Evolutionary conservation across 495 filamentous ascomycete species (phyloP), one percentile per base, ranked within the genome.

Genomic region (Chaetomium fimeti): DNA sequence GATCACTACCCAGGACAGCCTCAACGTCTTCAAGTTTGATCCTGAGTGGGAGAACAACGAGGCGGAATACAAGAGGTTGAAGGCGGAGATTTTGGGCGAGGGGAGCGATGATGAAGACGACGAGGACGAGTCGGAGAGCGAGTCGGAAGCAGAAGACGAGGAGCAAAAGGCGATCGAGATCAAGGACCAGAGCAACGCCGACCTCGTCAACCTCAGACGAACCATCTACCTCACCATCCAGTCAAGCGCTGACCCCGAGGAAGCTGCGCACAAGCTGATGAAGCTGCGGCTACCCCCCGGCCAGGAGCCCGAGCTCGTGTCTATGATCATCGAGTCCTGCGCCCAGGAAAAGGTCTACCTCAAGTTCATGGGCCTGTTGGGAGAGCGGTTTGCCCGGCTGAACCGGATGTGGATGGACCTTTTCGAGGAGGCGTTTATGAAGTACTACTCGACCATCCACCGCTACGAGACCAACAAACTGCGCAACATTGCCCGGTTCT

Each of bases 141-240:
- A 92, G 27, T 87, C 89, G n/a, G 91, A 93, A 61, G 88, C 88
- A 22, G 91, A 90, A 51, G 79, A 88, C 36, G 86, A 93, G 69
- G 80, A 85, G 63, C 75, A 83, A 49, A 86, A 85, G 69, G 83
- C 79, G 13, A 80, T 97, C 70, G 94, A 99, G 75, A 96, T 99
- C 81, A 95, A 97, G 76, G 94, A 99, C 77, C 92, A 96, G 75
- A 96, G 87, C 67, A 98, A 98, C 70, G 91, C 93, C 0, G 91
- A 98, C 73, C 84, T 99, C 16, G 90, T 97, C 68, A 96, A 96
- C 70, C 82, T 99, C 27, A 87, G 94, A 63, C 85, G 91, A 69
- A 96, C 91, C 0, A 98, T 99, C 65, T 99, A 99, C 72, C 81
- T 99, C 61, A 98, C 92, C 12, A 96, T 98, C 74, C 96, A 96